Evolutionary conservation across 2,329 filamentous ascomycete genomes (phyloP).

Genomic region (Colletotrichum magnum): DNA sequence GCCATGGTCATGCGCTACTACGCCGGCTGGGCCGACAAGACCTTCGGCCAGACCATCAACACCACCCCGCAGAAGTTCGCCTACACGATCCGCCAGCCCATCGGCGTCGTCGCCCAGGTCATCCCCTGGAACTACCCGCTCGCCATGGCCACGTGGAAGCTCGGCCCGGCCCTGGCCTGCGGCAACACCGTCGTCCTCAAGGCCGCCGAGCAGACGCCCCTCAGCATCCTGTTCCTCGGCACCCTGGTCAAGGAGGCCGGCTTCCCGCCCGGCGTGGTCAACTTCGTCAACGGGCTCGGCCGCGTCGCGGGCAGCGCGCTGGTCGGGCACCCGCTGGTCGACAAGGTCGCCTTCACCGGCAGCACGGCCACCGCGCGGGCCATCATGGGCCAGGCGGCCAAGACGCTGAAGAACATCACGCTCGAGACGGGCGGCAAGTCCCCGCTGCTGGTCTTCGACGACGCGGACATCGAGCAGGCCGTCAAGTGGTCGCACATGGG

Average conservation of each 20-base stretch:
- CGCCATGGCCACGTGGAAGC: conserved; percentile 72
- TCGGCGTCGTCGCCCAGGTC: conserved; percentile 82
- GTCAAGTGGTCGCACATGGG: conserved; percentile 70
- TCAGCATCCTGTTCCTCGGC: conserved; percentile 76
- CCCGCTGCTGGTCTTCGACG: conserved; percentile 74
- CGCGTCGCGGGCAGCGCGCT: conserved; percentile 77
- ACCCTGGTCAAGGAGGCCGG: conserved; percentile 79
- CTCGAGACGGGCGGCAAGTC: conserved; percentile 78
- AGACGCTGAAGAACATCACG: conserved; percentile 76
- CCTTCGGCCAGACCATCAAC: conserved; percentile 83
- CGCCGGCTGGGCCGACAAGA: conserved; percentile 84
- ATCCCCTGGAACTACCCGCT: conserved; percentile 83
- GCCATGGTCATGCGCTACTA: conserved; percentile 76
- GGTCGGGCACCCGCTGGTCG: conserved; percentile 76
- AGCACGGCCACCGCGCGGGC: conserved; percentile 79
- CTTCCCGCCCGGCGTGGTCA: conserved; percentile 84
- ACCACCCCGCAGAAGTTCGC: conserved; percentile 78
- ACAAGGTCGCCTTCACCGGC: conserved; percentile 86
- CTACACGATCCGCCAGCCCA: conserved; percentile 81
- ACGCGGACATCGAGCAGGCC: conserved; percentile 76
- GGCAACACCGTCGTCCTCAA: conserved; percentile 77
- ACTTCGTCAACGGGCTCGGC: conserved; percentile 81
- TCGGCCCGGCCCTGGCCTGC: conserved; percentile 78
- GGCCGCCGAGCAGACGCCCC: conserved; percentile 76
- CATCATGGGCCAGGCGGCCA: conserved; percentile 81